Percentiles rank a stretch among this genome's conserved stretches.
phyloP scores from a whole-genome alignment of 352 stramenopile species.

The Phytopythium montanum region DNA sequence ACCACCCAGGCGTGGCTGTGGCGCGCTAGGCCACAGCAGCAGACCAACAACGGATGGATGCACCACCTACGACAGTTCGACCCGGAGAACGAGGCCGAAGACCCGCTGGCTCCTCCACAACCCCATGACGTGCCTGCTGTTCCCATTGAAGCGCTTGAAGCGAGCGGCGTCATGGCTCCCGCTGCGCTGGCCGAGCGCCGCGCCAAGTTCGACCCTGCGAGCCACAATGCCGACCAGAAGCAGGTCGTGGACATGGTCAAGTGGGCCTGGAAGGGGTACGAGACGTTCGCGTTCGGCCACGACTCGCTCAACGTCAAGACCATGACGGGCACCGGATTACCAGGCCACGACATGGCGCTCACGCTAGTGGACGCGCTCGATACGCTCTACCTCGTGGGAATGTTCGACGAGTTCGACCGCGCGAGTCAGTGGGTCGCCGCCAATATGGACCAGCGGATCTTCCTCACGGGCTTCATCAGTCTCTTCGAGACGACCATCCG shows the following conservation, averaged over 20 bases:
- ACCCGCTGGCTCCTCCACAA: slow-evolving; percentile 6
- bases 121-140: slow-evolving; percentile 8
- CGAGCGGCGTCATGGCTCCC: slow-evolving; percentile 18
- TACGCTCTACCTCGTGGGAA: slow-evolving; percentile 68
- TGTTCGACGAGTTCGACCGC: slow-evolving; percentile 76
- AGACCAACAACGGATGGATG: slow-evolving; percentile 36
- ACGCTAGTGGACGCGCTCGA: slow-evolving; percentile 79
- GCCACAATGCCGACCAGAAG: slow-evolving; percentile 53
- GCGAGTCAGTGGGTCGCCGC: slow-evolving; percentile 59
- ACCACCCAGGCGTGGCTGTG: slow-evolving; percentile 41
- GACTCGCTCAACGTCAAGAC: slow-evolving; percentile 68
- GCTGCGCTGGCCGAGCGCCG: slow-evolving; percentile 35
- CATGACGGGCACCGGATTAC: slow-evolving; percentile 51
- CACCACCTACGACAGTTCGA: slow-evolving; percentile 35
- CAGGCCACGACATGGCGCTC: slow-evolving; percentile 69
- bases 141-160: slow-evolving; percentile 14
- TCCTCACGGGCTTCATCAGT: slow-evolving; percentile 56
- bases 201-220: slow-evolving; percentile 35
- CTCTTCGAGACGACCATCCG: slow-evolving; percentile 84
- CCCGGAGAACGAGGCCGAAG: slow-evolving; percentile 6
- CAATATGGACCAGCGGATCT: slow-evolving; percentile 69
- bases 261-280: slow-evolving; percentile 82
- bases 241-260: slow-evolving; percentile 60
- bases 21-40: slow-evolving; percentile 18
- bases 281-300: slow-evolving; percentile 60